phyloP scores from a whole-genome alignment of 257 asterid species.

The Prunella vulgaris region DNA sequence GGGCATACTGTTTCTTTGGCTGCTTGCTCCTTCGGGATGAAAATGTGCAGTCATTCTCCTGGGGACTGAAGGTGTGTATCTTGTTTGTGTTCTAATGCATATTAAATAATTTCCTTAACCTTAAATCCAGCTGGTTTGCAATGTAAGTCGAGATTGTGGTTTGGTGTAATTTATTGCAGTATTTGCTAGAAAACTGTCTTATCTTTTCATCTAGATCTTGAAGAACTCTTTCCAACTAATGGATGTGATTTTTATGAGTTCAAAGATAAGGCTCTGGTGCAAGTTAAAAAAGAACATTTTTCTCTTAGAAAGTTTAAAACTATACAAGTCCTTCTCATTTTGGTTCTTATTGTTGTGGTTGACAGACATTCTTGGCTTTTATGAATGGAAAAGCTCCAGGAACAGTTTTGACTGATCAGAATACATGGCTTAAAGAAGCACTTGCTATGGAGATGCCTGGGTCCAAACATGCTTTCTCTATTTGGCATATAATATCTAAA shows the following conservation, averaged over 20 bases:
- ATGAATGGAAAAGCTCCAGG: constrained; percentile 54
- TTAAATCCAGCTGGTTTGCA: background rate
- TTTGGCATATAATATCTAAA: constrained; percentile 53
- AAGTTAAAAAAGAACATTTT: background rate
- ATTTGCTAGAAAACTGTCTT: background rate
- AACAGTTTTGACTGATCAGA: constrained; percentile 55
- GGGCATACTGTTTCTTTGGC: constrained; percentile 55
- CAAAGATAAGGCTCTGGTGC: background rate
- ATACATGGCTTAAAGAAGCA: constrained; percentile 59
- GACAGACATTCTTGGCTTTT: constrained; percentile 46
- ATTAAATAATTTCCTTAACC: background rate
- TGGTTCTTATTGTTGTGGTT: constrained; percentile 13
- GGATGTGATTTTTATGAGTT: background rate
- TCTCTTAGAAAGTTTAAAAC: background rate
- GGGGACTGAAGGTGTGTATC: constrained; percentile 53
- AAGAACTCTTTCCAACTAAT: background rate
- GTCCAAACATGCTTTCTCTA: constrained; percentile 52
- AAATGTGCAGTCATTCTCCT: constrained; percentile 51
- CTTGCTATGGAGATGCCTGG: constrained; percentile 45
- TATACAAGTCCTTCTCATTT: constrained; percentile 10
- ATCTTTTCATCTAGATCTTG: constrained; percentile 6
- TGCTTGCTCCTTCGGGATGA: constrained; percentile 62
- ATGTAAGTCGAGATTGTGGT: background rate
- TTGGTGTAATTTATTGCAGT: background rate
- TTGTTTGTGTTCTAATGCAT: background rate